Evolutionary conservation across 148 eudicot genomes (phyloP).

Genomic region (Cornus florida): DNA sequence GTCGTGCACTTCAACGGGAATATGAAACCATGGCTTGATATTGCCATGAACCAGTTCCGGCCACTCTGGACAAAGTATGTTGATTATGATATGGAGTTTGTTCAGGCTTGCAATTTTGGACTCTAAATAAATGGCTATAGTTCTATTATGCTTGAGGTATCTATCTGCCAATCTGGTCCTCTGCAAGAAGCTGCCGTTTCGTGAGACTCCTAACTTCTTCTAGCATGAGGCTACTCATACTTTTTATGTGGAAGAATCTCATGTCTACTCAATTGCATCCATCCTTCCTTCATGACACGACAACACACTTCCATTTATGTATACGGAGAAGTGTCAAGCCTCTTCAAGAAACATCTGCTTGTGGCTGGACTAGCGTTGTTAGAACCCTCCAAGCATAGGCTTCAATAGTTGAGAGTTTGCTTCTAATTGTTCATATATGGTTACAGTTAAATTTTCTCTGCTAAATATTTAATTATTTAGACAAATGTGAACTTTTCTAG

Average conservation of each 20-base stretch:
- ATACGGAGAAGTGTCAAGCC: no score
- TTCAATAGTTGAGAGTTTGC: neutral
- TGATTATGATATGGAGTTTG: conserved; percentile 33
- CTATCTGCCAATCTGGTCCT: neutral
- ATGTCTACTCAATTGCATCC: no score
- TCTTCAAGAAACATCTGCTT: no score
- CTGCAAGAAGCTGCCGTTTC: neutral
- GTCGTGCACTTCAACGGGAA: conserved; percentile 32
- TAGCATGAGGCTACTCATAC: neutral
- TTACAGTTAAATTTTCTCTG: neutral
- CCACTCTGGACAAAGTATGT: conserved; percentile 42
- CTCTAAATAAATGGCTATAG: conserved; percentile 12
- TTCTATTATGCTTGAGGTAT: neutral
- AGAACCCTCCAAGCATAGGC: no score
- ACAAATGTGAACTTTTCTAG: neutral
- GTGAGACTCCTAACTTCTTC: neutral
- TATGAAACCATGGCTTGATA: conserved; percentile 29
- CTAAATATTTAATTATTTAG: neutral
- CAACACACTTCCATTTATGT: no score
- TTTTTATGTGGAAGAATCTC: no score
- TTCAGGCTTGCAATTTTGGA: conserved; percentile 36
- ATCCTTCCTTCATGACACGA: no score
- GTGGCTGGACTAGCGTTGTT: no score
- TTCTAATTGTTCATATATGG: neutral
- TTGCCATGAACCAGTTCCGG: conserved; percentile 28